Evolutionary conservation across 371 early-diverging fungal genomes (phyloP), one percentile per base, ranked within the genome.

Genomic region (Coemansia sp.): DNA sequence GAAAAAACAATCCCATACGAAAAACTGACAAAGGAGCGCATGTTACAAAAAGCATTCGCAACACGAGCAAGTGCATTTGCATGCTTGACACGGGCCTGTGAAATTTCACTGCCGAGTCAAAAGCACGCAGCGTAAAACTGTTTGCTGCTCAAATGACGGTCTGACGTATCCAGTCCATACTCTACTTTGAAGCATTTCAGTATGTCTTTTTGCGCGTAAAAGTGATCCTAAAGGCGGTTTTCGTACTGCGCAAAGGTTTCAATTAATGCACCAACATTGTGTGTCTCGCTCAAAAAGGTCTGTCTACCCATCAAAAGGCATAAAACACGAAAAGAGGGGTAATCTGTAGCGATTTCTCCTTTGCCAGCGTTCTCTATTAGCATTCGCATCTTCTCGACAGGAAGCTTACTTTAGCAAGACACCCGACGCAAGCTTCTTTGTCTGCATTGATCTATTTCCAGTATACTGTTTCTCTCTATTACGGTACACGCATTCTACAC

Each of bases 231-330:
- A 42, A 37, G 47, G 27, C 50, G 57, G 27, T 59, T 66, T 59
- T 14, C 52, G 18, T n/a, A 54, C 31, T 54, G 55, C 29, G 29
- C 16, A 26, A 48, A 63, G 39, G 52, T 63, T 59, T 59, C 59
- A 62, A 68, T 68, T 68, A 63, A 68, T 68, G 68, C 68, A 37
- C 11, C 37, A 59, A 3, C 26, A 29, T 39, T 39, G 63, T 31
- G 51, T 42, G 39, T 42, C 18, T 29, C 52, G 31, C 60, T 61
- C 50, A 24, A 24, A 59, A 61, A 61, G 14, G 61, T 61, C 61
- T 61, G 61, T 21, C 48, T 21, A 48, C 45, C 27, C 29, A 31
- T 4, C 21, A 42, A 45, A 37, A 37, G 11, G 37, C 37, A 10
- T 45, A 45, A n/a, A 14, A 45, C 14, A 45, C 5, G 7, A n/a